Evolutionary conservation across 1,284 basidiomycete species (phyloP).

Genomic region (Crocinoboletus sp.): DNA sequence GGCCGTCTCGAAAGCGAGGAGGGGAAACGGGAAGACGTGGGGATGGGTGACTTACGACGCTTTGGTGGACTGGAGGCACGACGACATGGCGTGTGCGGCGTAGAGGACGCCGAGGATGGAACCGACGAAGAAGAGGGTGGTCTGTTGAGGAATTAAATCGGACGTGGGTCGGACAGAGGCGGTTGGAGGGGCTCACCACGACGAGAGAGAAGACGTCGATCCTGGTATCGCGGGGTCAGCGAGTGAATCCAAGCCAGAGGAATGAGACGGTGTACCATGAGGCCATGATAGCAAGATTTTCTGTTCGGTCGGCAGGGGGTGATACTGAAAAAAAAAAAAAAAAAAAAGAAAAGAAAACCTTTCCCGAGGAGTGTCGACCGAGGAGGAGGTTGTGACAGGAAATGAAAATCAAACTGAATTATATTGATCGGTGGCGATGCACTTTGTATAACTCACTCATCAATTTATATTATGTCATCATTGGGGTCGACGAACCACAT

Average conservation of each 20-base stretch:
- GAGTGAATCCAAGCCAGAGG: not conserved
- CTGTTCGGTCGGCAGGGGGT: not conserved
- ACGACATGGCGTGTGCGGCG: constrained; percentile 34
- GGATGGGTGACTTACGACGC: constrained; percentile 36
- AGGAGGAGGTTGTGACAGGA: too few species aligned
- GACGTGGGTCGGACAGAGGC: not conserved
- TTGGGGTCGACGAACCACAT: too few species aligned
- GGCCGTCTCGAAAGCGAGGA: not conserved
- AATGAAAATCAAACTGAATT: too few species aligned
- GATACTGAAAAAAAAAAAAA: too few species aligned
- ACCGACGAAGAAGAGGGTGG: constrained; percentile 40
- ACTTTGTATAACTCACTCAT: too few species aligned
- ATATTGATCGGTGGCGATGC: too few species aligned
- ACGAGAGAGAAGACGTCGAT: constrained; percentile 39
- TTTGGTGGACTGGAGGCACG: constrained; percentile 42
- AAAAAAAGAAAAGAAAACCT: too few species aligned
- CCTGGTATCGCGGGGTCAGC: constrained; percentile 22
- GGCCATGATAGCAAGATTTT: constrained; percentile 17
- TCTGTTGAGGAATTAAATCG: constrained; percentile 31
- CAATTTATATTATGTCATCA: too few species aligned
- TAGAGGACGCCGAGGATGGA: constrained; percentile 39
- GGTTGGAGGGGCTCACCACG: constrained; percentile 24
- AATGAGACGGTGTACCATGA: constrained; percentile 16
- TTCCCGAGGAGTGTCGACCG: too few species aligned
- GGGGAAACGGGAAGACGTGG: not conserved